Percentiles rank a stretch among this genome's conserved stretches.
Evolutionary conservation across 805 yeast species (phyloP).

Genomic region (Candida parachauliodes): DNA sequence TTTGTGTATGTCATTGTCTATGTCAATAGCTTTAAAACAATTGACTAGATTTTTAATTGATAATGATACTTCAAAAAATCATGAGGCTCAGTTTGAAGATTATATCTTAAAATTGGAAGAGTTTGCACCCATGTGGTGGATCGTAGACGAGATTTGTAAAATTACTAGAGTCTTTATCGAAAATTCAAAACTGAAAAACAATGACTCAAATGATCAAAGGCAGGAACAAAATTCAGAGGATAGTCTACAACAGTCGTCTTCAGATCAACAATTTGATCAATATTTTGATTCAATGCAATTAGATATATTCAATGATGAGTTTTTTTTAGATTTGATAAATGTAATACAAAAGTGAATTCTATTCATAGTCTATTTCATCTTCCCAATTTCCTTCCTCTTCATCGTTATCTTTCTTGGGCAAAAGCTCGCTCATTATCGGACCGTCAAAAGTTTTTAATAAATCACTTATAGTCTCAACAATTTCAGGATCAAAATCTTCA

Average conservation of each 20-base stretch:
- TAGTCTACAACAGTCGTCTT: not conserved
- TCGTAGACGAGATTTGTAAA: conserved; percentile 25
- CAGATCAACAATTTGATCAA: conserved; percentile 16
- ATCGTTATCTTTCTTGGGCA: conserved; percentile 29
- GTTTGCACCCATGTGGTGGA: conserved; percentile 22
- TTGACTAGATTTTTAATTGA: conserved; percentile 12
- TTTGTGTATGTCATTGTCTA: conserved; percentile 23
- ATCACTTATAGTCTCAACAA: conserved; percentile 49
- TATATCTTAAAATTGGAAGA: conserved; percentile 18
- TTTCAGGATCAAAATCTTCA: conserved; percentile 55
- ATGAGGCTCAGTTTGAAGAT: conserved; percentile 16
- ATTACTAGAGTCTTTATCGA: conserved; percentile 19
- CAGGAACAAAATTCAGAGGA: not conserved
- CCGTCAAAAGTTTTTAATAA: conserved; percentile 62
- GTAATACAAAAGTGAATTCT: conserved; percentile 8
- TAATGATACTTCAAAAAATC: conserved; percentile 6
- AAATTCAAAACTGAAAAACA: conserved; percentile 12
- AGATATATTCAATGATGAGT: conserved; percentile 25
- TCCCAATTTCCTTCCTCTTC: conserved; percentile 45
- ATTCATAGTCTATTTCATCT: conserved; percentile 42
- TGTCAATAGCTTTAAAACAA: conserved; percentile 22
- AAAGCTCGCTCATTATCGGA: conserved; percentile 40
- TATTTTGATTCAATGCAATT: conserved; percentile 24
- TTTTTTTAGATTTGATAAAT: conserved; percentile 21
- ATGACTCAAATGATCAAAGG: not conserved